Conservation (phyloP, 1,139 yeast genomes). For the Diutina pseudorugosa region DNA sequence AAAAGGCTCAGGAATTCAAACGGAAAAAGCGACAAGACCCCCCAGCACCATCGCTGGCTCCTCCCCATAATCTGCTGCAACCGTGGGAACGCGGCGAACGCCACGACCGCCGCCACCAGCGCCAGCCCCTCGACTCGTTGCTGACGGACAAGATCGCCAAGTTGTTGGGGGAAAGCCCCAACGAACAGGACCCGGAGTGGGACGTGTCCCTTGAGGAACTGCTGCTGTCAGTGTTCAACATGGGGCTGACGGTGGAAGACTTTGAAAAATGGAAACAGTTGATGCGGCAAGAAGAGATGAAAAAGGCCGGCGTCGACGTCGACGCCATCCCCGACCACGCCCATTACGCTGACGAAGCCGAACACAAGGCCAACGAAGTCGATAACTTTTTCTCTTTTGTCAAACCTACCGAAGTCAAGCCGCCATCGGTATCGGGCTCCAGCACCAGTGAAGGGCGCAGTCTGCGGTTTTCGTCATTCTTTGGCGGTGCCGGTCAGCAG, state of each 20-base stretch:
- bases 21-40: constrained; percentile 7
- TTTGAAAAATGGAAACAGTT: constrained; percentile 60
- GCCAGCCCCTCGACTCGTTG: constrained; percentile 17
- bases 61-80: constrained; percentile 10
- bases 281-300: constrained; percentile 45
- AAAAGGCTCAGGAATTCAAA: constrained; percentile 6
- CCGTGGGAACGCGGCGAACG: constrained; percentile 17
- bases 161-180: constrained; percentile 25
- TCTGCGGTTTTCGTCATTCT: constrained; percentile 8
- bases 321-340: constrained; percentile 4
- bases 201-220: constrained; percentile 22
- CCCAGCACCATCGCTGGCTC: constrained; percentile 7
- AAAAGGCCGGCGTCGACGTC: constrained; percentile 28
- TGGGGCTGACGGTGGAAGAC: constrained; percentile 55
- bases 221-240: constrained; percentile 7
- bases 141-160: constrained; percentile 20
- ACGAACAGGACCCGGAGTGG: constrained; percentile 44
- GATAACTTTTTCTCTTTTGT: constrained; percentile 42
- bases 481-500: constrained; percentile 4
- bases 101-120: constrained; percentile 15
- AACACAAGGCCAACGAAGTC: constrained; percentile 28
- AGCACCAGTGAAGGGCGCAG: background rate
- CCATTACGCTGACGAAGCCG: constrained; percentile 10
- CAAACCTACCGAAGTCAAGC: constrained; percentile 14
- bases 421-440: background rate